A percentile compares a stretch with the other conserved stretches of the same genome.
These are phyloP conservation scores for Candida parachauliodes DNA, from an alignment of 805 yeast species.

Conservation along the genomic window DNA sequence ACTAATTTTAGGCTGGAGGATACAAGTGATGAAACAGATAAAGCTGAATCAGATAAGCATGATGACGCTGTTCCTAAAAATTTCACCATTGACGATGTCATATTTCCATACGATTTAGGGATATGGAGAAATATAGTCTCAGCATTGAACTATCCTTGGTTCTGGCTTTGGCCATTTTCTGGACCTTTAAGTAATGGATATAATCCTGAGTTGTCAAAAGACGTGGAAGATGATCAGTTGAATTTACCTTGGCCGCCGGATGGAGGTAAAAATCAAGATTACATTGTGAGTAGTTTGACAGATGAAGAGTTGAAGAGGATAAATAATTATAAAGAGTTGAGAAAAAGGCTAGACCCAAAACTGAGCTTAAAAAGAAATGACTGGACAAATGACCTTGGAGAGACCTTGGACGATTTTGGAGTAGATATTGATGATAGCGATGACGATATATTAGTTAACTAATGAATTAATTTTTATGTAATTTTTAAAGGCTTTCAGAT, in stretches of 20 bases:
- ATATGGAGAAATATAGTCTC: constrained; percentile 48
- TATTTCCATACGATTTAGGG: constrained; percentile 84
- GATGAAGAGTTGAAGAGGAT: constrained; percentile 13
- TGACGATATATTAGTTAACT: not conserved
- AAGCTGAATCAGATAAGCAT: not conserved
- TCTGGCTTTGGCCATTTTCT: constrained; percentile 75
- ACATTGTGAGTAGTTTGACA: constrained; percentile 14
- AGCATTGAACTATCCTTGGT: constrained; percentile 59
- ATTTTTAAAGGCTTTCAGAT: too few species aligned
- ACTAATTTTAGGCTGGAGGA: too few species aligned
- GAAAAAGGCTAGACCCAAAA: constrained; percentile 35
- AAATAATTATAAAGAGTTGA: constrained; percentile 16
- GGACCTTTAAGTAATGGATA: constrained; percentile 59
- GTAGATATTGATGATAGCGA: constrained; percentile 62
- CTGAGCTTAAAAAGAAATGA: constrained; percentile 36
- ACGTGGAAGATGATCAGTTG: constrained; percentile 52
- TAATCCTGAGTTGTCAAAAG: constrained; percentile 48
- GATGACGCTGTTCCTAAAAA: constrained; percentile 27
- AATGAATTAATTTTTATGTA: too few species aligned
- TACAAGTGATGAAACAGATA: constrained; percentile 5
- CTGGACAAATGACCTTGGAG: constrained; percentile 85
- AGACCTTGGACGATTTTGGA: constrained; percentile 77
- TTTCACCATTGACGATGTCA: constrained; percentile 58
- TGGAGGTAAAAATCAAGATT: constrained; percentile 49
- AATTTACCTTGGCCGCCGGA: constrained; percentile 94